A percentile compares a stretch with the other conserved stretches of the same genome.
Conservation (phyloP, 2,329 filamentous ascomycete genomes). For the Arthrobotrys megalospora region DNA sequence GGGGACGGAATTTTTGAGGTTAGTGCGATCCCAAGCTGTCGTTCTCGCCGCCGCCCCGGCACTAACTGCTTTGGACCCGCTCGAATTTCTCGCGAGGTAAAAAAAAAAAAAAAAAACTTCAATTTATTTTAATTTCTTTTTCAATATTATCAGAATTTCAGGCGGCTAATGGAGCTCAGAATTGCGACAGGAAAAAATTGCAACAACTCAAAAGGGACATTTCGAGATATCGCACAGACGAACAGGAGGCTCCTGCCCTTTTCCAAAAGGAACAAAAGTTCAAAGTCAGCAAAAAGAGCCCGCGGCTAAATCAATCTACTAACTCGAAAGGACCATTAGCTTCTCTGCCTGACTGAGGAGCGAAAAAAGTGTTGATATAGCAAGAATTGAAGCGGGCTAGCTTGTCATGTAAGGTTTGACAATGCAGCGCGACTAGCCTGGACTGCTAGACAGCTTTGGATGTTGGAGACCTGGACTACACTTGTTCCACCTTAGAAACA, state of each 20-base stretch:
- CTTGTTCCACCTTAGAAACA: constrained; percentile 55
- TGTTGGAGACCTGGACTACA: constrained; percentile 59
- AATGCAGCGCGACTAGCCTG: constrained; percentile 53
- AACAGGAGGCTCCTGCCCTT: constrained; percentile 5
- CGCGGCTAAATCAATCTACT: constrained; percentile 59
- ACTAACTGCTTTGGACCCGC: constrained; percentile 48
- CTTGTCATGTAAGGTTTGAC: constrained; percentile 60
- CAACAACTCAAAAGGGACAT: constrained; percentile 44
- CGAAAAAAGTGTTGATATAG: constrained; percentile 53
- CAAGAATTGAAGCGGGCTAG: constrained; percentile 48
- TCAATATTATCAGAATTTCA: constrained; percentile 36
- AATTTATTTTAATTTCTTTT: constrained; percentile 30
- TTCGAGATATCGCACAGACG: not conserved
- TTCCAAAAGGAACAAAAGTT: constrained; percentile 15
- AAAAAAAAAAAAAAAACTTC: constrained; percentile 4
- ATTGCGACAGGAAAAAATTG: constrained; percentile 54
- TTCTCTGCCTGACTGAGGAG: constrained; percentile 28
- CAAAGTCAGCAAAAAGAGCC: constrained; percentile 31
- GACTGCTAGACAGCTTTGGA: constrained; percentile 54
- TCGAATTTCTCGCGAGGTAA: not conserved
- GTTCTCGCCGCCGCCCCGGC: constrained; percentile 32
- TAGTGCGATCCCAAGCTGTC: constrained; percentile 30
- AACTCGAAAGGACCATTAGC: constrained; percentile 47
- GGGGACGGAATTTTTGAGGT: constrained; percentile 30
- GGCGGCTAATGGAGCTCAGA: constrained; percentile 54